Evolutionary conservation across 805 yeast genomes (phyloP).

Genomic region (Schwanniomyces pseudopolymorphus): DNA sequence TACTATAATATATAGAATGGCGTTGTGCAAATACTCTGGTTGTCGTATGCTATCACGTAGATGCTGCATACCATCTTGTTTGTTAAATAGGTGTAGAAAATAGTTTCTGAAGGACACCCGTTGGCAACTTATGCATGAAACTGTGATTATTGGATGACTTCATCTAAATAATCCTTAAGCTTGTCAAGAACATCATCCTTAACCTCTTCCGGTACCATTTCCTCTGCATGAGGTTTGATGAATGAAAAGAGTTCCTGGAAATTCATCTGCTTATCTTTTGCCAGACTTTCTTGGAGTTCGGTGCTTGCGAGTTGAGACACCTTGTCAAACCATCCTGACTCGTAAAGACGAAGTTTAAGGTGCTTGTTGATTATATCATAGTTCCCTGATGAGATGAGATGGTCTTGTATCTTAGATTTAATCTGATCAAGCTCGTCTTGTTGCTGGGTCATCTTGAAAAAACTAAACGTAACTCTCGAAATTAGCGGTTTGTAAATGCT

Average conservation of each 20-base stretch:
- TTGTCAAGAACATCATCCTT: conserved; percentile 57
- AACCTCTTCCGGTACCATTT: conserved; percentile 68
- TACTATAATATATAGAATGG: not conserved
- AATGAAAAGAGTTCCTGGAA: conserved; percentile 52
- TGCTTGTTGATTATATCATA: conserved; percentile 71
- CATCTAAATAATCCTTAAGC: conserved; percentile 59
- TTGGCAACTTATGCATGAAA: too few relatives aligned
- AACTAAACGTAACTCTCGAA: not conserved
- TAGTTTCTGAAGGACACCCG: too few relatives aligned
- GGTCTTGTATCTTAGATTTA: conserved; percentile 65
- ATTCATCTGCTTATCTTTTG: conserved; percentile 30
- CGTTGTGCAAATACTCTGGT: too few relatives aligned
- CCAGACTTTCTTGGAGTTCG: conserved; percentile 38
- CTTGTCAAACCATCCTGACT: conserved; percentile 85
- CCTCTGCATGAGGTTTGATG: conserved; percentile 65
- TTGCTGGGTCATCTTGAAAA: conserved; percentile 22
- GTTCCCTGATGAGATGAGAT: conserved; percentile 73
- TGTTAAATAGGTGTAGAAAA: too few relatives aligned
- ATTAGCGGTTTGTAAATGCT: too few relatives aligned
- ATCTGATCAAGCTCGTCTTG: conserved; percentile 42
- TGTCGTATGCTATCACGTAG: too few relatives aligned
- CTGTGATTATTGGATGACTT: conserved; percentile 28
- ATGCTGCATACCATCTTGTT: too few relatives aligned
- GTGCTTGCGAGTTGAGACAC: conserved; percentile 57
- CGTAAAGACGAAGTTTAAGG: conserved; percentile 62